Evolutionary conservation across 78 protist species (phyloP), one percentile per base, ranked within the genome.

Genomic region (Paratrimastix pyriformis): DNA sequence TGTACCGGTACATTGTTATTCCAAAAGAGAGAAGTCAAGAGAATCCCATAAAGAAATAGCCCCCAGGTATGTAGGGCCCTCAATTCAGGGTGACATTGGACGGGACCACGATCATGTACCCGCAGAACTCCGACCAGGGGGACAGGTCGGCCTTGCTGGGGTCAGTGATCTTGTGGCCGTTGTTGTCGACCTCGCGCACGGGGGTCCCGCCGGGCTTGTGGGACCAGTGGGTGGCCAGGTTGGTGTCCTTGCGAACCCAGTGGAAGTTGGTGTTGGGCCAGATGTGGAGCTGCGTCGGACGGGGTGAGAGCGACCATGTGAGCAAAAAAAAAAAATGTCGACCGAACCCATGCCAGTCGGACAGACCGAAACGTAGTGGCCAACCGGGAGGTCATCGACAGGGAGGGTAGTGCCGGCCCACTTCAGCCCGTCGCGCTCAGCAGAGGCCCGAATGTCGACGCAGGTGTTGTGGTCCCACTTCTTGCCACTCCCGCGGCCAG

Each of bases 251-350:
- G 42, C 72, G 48, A 24, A 66, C 13, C 72, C 72, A 66, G 72
- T 66, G 72, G 72, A 66, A 66, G 54, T 66, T 66, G 48, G 72
- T 37, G 21, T 66, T 11, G 42, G 72, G 72, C 72, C 72, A 66
- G 32, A 66, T 66, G 54, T 30, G 50, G 50, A 66, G 2, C 72
- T 7, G 8, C 35, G 48, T 33, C 6, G 8, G 72, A 3, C 29
- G 15, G 18, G 3, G 8, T 7, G 72, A 30, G 29, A 45, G 72
- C 48, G n/a, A n/a, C n/a, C n/a, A n/a, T n/a, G n/a, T n/a, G n/a
- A n/a, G n/a, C n/a, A n/a, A n/a, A n/a, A n/a, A n/a, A n/a, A n/a
- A n/a, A n/a, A n/a, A n/a, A n/a, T n/a, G n/a, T n/a, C n/a, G n/a
- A n/a, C n/a, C n/a, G n/a, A n/a, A n/a, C n/a, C n/a, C n/a, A n/a